Conservation (phyloP, 805 yeast genomes). For the Candida quercuum region DNA sequence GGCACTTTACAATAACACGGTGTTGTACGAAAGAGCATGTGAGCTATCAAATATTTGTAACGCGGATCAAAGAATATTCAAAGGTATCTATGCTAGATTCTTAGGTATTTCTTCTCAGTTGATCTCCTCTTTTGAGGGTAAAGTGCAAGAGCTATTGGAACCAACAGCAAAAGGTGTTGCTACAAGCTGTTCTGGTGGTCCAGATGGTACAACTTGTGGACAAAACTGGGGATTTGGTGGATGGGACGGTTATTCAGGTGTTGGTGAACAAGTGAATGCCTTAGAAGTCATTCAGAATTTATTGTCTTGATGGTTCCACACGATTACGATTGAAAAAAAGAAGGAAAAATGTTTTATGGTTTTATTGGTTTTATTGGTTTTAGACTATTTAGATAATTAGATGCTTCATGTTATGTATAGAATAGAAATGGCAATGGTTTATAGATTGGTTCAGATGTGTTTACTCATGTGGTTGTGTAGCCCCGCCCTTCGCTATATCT, state of each 20-base stretch:
- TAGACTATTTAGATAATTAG: neutral
- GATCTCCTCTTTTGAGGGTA: conserved; percentile 47
- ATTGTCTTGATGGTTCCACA: too few relatives aligned
- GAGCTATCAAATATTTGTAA: conserved; percentile 60
- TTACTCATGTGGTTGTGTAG: too few relatives aligned
- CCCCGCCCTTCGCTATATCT: too few relatives aligned
- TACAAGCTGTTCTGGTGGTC: conserved; percentile 79
- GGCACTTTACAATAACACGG: conserved; percentile 33
- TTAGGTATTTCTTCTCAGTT: conserved; percentile 67
- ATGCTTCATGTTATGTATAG: too few relatives aligned
- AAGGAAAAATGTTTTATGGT: too few relatives aligned
- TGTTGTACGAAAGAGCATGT: conserved; percentile 85
- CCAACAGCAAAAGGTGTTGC: conserved; percentile 72
- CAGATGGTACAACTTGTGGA: conserved; percentile 85
- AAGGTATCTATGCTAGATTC: conserved; percentile 74
- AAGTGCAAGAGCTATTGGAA: conserved; percentile 29
- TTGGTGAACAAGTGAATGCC: conserved; percentile 89
- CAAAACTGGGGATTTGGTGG: conserved; percentile 62
- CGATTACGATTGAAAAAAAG: neutral
- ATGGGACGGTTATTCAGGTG: conserved; percentile 73
- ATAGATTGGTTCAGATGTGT: too few relatives aligned
- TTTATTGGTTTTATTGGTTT: too few relatives aligned
- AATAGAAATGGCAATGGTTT: too few relatives aligned
- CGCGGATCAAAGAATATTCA: conserved; percentile 85
- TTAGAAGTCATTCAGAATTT: conserved; percentile 54